phyloP scores from a whole-genome alignment of 352 stramenopile species.

The Pythium coloratum region DNA sequence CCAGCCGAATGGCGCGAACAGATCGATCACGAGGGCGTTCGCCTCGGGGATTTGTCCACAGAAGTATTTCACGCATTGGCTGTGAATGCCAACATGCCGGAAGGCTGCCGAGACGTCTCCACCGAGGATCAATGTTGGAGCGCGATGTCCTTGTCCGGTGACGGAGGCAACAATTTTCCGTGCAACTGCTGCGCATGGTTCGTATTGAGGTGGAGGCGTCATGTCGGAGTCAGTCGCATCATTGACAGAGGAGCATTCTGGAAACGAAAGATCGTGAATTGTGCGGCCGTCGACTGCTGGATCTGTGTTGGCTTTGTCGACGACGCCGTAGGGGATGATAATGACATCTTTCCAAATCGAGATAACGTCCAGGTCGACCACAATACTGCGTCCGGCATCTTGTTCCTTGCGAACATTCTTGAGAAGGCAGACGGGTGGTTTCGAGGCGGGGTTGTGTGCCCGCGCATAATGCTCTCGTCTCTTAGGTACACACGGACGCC shows the following conservation, averaged over 20 bases:
- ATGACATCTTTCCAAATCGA: not conserved
- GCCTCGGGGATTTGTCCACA: not conserved
- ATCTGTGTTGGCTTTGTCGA: conserved; percentile 20
- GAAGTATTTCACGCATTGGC: conserved; percentile 8
- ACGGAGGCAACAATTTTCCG: conserved; percentile 9
- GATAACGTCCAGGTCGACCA: conserved; percentile 6
- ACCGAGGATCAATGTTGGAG: not conserved
- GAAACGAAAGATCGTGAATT: conserved; percentile 28
- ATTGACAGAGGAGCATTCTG: conserved; percentile 15
- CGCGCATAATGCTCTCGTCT: not conserved
- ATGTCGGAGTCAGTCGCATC: too few species aligned
- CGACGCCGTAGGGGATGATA: conserved; percentile 26
- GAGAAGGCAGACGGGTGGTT: not conserved
- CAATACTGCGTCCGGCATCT: conserved; percentile 1
- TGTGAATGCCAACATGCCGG: conserved; percentile 21
- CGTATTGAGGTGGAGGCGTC: too few species aligned
- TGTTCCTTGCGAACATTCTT: conserved; percentile 16
- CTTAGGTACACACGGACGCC: not conserved
- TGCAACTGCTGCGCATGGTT: conserved; percentile 12
- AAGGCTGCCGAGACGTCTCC: conserved; percentile 22
- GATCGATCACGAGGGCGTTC: conserved; percentile 26
- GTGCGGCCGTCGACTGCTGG: not conserved
- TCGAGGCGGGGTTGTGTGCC: too few species aligned
- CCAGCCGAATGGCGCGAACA: conserved; percentile 18
- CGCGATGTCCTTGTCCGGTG: not conserved